Evolutionary conservation across 2,329 filamentous ascomycete species (phyloP), one percentile per base, ranked within the genome.

Genomic region (Biscogniauxia sp.): DNA sequence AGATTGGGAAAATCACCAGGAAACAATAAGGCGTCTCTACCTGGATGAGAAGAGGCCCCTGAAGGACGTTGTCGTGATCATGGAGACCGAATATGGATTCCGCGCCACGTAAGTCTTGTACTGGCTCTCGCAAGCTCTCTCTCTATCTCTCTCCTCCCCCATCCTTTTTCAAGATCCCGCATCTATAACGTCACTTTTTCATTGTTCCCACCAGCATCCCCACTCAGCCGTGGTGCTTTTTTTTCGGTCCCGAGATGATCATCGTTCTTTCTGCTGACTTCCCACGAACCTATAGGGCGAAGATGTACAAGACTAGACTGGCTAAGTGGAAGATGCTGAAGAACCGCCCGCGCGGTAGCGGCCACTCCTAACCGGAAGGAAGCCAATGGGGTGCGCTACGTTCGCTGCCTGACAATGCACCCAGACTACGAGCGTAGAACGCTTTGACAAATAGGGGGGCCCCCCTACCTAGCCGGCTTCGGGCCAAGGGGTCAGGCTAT

Each of bases 241-340:
- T 13, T 45, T 25, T 55, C 26, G 53, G 53, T 55, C 53, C 53
- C 53, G 53, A 55, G 53, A 55, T 23, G 25, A 19, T 11, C 53
- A 45, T 45, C 37, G 37, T 45, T 45, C 37, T 45, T 45, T 45
- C 11, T 45, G 37, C 53, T 55, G 32, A 55, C 53, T 32, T 32
- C 28, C 28, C 7, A 20, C 53, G 17, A 1, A 26, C 11, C 25
- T 20, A 26, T 54, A 68, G 66, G 53, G 66, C 66, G 11, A 68
- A 68, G 51, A 68, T 68, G 66, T 68, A 68, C 57, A 68, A 68
- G 57, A 68, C 66, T 13, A 52, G 66, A 28, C 60, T 68, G 13
- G 66, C 66, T 13, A 68, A 68, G 54, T 68, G 66, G 66, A 68
- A 68, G 60, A 68, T 68, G 66, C 23, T 68, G 54, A 68, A 68